These are phyloP conservation scores for Dendrocalamus sinicus DNA, from an alignment of 176 grass and related monocot genomes.

Conservation along the genomic window DNA sequence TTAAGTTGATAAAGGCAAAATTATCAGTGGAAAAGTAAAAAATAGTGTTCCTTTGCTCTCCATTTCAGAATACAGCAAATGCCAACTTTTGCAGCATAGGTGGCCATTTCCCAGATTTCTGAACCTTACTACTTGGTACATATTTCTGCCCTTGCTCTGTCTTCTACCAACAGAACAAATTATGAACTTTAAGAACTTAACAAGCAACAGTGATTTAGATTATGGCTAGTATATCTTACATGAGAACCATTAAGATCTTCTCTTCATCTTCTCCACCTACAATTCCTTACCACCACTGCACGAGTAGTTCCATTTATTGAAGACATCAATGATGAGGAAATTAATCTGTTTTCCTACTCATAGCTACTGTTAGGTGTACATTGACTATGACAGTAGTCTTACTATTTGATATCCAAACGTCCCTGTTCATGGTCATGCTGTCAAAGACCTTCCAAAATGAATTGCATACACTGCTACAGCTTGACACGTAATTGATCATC, in stretches of 20 bases:
- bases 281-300: background rate
- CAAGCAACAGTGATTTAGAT: background rate
- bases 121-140: conserved; percentile 40
- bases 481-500: conserved; percentile 28
- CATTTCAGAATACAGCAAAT: background rate
- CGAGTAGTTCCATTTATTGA: conserved; percentile 22
- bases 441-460: conserved; percentile 19
- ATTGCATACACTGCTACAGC: background rate
- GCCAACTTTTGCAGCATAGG: background rate
- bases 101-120: conserved; percentile 1
- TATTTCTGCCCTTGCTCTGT: conserved; percentile 20
- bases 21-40: conserved; percentile 25
- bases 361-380: conserved; percentile 12
- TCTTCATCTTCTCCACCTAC: background rate
- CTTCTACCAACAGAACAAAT: background rate
- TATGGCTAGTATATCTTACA: background rate
- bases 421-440: conserved; percentile 25
- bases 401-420: background rate
- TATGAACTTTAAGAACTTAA: conserved; percentile 19
- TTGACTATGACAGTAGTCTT: conserved; percentile 10
- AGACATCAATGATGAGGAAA: conserved; percentile 15
- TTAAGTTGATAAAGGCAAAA: conserved; percentile 11
- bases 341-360: background rate
- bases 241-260: background rate
- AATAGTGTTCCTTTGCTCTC: conserved; percentile 36